A percentile compares a stretch with the other conserved stretches of the same genome.
Conservation (phyloP, 2,329 filamentous ascomycete genomes). For the Westerdykella ornata region DNA sequence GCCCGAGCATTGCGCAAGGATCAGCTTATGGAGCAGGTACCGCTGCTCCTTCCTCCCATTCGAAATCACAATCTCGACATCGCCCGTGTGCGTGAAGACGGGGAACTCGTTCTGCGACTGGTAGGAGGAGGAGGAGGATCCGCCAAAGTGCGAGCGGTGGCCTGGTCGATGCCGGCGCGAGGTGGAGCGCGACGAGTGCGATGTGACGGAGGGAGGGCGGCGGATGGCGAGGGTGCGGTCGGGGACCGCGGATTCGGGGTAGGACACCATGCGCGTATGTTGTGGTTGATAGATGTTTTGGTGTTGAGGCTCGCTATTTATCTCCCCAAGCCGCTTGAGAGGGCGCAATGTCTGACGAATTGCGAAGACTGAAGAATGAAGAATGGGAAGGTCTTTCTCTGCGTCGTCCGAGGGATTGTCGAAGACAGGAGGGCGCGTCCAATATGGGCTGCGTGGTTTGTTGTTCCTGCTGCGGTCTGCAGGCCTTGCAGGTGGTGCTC, state of each 20-base stretch:
- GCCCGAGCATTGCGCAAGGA: conserved; percentile 80
- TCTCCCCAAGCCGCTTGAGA: conserved; percentile 7
- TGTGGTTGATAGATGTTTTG: conserved; percentile 1
- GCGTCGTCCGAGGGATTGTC: too few species aligned
- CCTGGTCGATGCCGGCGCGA: conserved; percentile 60
- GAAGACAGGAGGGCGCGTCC: conserved; percentile 10
- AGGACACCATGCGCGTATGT: conserved; percentile 53
- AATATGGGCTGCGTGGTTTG: conserved; percentile 26
- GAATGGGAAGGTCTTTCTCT: neutral
- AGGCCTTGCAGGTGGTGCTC: conserved; percentile 11
- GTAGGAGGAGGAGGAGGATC: conserved; percentile 56
- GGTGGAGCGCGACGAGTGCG: conserved; percentile 45
- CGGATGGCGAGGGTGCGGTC: conserved; percentile 54
- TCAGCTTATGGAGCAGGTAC: conserved; percentile 82
- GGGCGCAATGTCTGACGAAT: conserved; percentile 5
- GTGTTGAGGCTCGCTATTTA: neutral
- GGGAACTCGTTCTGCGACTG: conserved; percentile 85
- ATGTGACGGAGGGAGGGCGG: conserved; percentile 58
- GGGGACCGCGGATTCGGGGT: conserved; percentile 48
- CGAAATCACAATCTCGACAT: conserved; percentile 81
- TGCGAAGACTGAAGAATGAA: conserved; percentile 12
- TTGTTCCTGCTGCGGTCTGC: conserved; percentile 22
- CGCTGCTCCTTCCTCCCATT: conserved; percentile 65
- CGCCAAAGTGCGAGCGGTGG: conserved; percentile 73
- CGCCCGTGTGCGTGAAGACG: conserved; percentile 79